phyloP scores from a whole-genome alignment of 345 rosid genomes.

The Rubroshorea leprosula region DNA sequence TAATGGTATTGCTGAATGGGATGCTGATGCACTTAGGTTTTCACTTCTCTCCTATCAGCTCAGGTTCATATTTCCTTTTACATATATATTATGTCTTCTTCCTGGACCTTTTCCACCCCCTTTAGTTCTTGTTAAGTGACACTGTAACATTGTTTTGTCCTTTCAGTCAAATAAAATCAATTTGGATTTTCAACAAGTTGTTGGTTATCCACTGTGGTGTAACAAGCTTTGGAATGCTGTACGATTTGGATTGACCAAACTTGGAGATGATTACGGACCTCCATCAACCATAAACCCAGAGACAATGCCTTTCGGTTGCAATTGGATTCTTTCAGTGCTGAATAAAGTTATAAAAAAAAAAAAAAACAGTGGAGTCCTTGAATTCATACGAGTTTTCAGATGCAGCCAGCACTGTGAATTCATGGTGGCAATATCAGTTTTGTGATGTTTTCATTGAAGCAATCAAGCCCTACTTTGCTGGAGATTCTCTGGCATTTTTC shows the following conservation, averaged over 20 bases:
- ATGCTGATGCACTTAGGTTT: too few species aligned
- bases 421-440: constrained; percentile 99
- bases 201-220: constrained; percentile 98
- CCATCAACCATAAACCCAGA: constrained; percentile 34
- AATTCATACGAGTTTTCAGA: constrained; percentile 73
- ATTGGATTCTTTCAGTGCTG: constrained; percentile 79
- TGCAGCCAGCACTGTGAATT: constrained; percentile 67
- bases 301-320: constrained; percentile 71
- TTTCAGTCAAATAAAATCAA: constrained; percentile 89
- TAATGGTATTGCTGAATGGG: too few species aligned
- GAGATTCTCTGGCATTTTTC: too few species aligned
- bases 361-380: constrained; percentile 50
- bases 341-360: constrained; percentile 68
- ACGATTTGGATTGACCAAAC: constrained; percentile 90
- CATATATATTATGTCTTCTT: constrained; percentile 2
- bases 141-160: background rate
- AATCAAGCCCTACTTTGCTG: too few species aligned
- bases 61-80: constrained; percentile 48
- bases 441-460: too few species aligned
- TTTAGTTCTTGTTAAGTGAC: too few species aligned
- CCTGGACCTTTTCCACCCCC: too few species aligned
- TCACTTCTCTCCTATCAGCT: constrained; percentile 93
- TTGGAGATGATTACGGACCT: constrained; percentile 59
- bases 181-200: constrained; percentile 90
- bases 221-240: constrained; percentile 97